Percentiles rank a stretch among this genome's conserved stretches.
Conservation (phyloP, 176 grass and related monocot genomes). For the Canna indica region DNA sequence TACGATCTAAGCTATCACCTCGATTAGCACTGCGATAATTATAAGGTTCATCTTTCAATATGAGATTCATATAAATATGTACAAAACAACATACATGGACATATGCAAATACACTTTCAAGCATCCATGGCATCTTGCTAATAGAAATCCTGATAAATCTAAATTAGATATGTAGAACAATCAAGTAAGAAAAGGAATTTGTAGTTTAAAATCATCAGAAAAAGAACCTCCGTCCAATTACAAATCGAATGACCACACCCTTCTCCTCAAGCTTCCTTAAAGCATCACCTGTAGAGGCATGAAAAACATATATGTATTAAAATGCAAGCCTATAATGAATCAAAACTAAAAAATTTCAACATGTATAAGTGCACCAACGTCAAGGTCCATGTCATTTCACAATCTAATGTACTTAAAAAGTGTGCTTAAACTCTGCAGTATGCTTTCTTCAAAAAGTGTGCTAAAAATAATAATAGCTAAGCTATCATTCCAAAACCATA, state of each 20-base stretch:
- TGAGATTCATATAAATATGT: background rate
- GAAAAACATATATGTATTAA: constrained; percentile 1
- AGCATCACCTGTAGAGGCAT: constrained; percentile 62
- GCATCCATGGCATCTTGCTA: background rate
- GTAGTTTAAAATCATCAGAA: constrained; percentile 10
- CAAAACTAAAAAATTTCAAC: too few relatives aligned
- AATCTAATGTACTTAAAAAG: background rate
- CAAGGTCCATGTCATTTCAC: too few relatives aligned
- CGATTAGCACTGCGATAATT: constrained; percentile 70
- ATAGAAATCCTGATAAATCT: background rate
- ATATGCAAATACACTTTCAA: background rate
- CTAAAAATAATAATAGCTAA: background rate
- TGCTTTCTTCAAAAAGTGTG: background rate
- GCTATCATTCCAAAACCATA: background rate
- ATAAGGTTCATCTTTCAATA: constrained; percentile 24
- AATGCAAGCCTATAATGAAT: background rate
- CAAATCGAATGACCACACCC: constrained; percentile 83
- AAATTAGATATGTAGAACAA: background rate
- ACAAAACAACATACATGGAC: background rate
- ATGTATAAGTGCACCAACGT: background rate
- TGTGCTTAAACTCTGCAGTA: background rate
- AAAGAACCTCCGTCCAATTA: constrained; percentile 91
- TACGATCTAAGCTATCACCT: constrained; percentile 96
- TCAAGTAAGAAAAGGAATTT: background rate
- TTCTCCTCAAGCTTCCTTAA: constrained; percentile 86